These are phyloP conservation scores for Globisporangium paroecandrum DNA, from an alignment of 352 stramenopile genomes.

Conservation along the genomic window DNA sequence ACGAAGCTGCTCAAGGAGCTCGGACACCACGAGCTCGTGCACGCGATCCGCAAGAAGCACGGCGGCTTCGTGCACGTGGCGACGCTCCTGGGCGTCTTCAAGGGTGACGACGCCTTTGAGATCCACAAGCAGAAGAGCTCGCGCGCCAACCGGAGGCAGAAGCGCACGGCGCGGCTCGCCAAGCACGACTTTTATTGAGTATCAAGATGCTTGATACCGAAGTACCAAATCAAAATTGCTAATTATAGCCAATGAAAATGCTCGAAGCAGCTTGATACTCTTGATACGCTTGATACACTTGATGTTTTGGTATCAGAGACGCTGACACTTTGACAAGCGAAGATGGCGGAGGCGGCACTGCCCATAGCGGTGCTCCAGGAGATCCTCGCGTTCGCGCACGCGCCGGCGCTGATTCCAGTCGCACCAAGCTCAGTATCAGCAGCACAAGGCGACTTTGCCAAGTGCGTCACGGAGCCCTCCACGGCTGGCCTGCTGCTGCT, in stretches of 20 bases:
- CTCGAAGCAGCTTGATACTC: neutral
- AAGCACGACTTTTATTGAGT: conserved; percentile 71
- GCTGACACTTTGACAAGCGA: conserved; percentile 3
- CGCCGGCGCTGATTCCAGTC: conserved; percentile 34
- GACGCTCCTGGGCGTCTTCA: conserved; percentile 44
- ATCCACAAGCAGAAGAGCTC: conserved; percentile 68
- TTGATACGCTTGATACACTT: neutral
- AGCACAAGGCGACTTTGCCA: conserved; percentile 26
- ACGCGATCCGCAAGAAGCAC: conserved; percentile 83
- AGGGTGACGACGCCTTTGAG: conserved; percentile 36
- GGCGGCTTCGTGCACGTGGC: conserved; percentile 65
- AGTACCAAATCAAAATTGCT: neutral
- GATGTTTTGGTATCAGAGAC: neutral
- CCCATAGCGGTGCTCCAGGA: conserved; percentile 21
- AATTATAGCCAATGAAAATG: neutral
- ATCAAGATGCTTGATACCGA: neutral
- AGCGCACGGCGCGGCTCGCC: conserved; percentile 46
- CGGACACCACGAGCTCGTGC: conserved; percentile 54
- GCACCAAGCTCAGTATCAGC: neutral
- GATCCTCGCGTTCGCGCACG: conserved; percentile 33
- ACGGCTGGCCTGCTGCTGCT: conserved; percentile 24
- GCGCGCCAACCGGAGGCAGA: conserved; percentile 57
- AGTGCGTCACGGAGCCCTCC: conserved; percentile 24
- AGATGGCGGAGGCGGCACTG: conserved; percentile 25
- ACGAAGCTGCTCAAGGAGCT: conserved; percentile 71